A percentile compares a stretch with the other conserved stretches of the same genome.
Evolutionary conservation across 2,329 filamentous ascomycete genomes (phyloP).

Genomic region (Stachybotrys echinatus): DNA sequence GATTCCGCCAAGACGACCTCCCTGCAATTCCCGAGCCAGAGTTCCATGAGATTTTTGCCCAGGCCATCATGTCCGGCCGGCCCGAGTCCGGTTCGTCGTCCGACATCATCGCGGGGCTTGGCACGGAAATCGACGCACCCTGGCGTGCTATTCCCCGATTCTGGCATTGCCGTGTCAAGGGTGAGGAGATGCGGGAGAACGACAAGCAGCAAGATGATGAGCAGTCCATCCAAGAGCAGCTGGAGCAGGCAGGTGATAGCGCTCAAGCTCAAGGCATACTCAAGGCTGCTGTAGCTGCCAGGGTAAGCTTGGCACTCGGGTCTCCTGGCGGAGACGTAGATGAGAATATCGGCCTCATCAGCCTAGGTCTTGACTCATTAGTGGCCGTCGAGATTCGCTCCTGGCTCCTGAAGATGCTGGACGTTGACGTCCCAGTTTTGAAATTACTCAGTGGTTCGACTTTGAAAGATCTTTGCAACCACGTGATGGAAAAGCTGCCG

Average conservation of each 20-base stretch:
- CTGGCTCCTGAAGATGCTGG: slow-evolving; percentile 39
- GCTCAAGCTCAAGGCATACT: background rate
- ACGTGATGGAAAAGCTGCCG: background rate
- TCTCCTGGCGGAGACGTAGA: background rate
- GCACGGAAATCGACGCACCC: background rate
- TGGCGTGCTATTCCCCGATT: background rate
- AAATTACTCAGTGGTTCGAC: slow-evolving; percentile 28
- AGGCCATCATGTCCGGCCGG: slow-evolving; percentile 30
- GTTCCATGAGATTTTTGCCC: slow-evolving; percentile 34
- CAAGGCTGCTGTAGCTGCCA: background rate
- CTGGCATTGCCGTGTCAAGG: background rate
- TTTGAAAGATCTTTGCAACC: background rate
- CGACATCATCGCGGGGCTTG: slow-evolving; percentile 17
- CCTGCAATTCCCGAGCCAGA: slow-evolving; percentile 18
- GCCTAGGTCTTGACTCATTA: background rate
- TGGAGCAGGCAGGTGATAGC: background rate
- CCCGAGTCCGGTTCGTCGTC: slow-evolving; percentile 13
- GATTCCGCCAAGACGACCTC: slow-evolving; percentile 6
- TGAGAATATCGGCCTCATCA: background rate
- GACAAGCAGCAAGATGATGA: background rate
- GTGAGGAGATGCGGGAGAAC: background rate
- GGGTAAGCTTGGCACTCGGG: background rate
- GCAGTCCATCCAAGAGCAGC: background rate
- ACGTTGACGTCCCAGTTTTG: slow-evolving; percentile 35
- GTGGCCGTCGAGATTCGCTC: slow-evolving; percentile 19